A percentile compares a stretch with the other conserved stretches of the same genome.
phyloP scores from a whole-genome alignment of 805 yeast genomes.

The Saccharomycopsis guyanensis region DNA sequence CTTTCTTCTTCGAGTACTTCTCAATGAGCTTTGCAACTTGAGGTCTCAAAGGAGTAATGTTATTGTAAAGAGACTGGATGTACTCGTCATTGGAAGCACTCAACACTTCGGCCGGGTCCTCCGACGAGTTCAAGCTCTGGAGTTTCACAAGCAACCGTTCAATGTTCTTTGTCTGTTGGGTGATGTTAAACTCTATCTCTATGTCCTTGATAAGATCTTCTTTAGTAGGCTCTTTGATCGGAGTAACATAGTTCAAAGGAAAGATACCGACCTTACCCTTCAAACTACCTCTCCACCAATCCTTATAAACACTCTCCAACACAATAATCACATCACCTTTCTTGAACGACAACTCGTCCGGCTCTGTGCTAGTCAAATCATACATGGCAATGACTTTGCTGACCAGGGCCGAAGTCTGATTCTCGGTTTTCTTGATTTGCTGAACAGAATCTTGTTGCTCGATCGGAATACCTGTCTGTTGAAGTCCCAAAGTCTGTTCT shows the following conservation, averaged over 20 bases:
- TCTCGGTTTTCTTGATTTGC: conserved; percentile 23
- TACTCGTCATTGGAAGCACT: conserved; percentile 49
- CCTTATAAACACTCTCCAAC: conserved; percentile 78
- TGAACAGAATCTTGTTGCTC: conserved; percentile 21
- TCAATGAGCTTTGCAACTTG: conserved; percentile 69
- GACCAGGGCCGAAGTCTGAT: conserved; percentile 30
- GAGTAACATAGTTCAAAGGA: conserved; percentile 87
- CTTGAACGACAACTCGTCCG: conserved; percentile 79
- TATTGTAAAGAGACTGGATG: conserved; percentile 65
- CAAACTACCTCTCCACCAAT: conserved; percentile 93
- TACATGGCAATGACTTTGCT: conserved; percentile 78
- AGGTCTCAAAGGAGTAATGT: conserved; percentile 65
- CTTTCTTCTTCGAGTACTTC: conserved; percentile 65
- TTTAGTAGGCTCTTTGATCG: conserved; percentile 57
- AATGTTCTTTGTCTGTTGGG: conserved; percentile 50
- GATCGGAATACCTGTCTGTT: conserved; percentile 2
- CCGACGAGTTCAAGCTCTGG: conserved; percentile 27
- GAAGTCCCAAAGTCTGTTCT: not conserved
- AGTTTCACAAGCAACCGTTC: conserved; percentile 58
- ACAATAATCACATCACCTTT: conserved; percentile 86
- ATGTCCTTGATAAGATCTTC: conserved; percentile 48
- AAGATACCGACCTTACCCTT: conserved; percentile 79
- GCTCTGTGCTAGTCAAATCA: conserved; percentile 69
- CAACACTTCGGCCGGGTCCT: conserved; percentile 23
- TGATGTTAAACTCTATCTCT: conserved; percentile 44